Percentiles rank a stretch among this genome's conserved stretches.
Evolutionary conservation across 2,329 filamentous ascomycete species (phyloP).

Genomic region (Nemania abortiva): DNA sequence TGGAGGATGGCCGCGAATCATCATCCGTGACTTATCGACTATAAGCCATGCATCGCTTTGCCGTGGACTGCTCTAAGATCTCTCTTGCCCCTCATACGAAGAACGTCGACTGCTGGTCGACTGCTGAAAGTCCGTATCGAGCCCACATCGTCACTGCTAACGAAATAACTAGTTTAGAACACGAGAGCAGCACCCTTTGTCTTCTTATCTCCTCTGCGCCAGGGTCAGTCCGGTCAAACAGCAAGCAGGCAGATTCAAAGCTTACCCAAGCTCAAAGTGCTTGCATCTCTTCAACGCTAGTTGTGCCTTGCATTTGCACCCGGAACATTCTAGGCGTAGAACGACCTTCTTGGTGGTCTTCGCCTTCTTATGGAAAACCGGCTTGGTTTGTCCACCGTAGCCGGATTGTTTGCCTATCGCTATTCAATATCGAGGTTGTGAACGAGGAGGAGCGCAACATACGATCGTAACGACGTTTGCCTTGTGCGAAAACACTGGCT

Average conservation of each 20-base stretch:
- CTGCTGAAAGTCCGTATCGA: too few relatives aligned
- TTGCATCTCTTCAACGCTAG: constrained; percentile 99
- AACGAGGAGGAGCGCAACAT: not conserved
- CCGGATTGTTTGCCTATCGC: constrained; percentile 15
- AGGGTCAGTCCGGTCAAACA: not conserved
- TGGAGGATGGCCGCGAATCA: too few relatives aligned
- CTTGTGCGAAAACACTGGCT: constrained; percentile 12
- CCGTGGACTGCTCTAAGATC: too few relatives aligned
- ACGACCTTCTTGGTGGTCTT: constrained; percentile 99
- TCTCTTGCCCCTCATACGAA: too few relatives aligned
- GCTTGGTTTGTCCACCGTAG: constrained; percentile 97
- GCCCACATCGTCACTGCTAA: not conserved
- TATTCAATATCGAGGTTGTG: constrained; percentile 66
- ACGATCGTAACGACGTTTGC: constrained; percentile 24
- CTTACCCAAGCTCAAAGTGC: constrained; percentile 99
- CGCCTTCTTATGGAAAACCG: constrained; percentile 99
- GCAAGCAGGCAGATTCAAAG: not conserved
- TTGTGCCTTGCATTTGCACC: constrained; percentile 98
- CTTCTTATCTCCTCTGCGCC: constrained; percentile 98
- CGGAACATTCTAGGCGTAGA: constrained; percentile 95
- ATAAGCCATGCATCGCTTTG: too few relatives aligned
- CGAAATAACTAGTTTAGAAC: constrained; percentile 73
- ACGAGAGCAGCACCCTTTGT: constrained; percentile 99
- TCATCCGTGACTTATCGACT: too few relatives aligned
- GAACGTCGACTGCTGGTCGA: too few relatives aligned